Evolutionary conservation across 306 rosid genomes (phyloP), one percentile per base, ranked within the genome.

Genomic region (Prunus mongolica): DNA sequence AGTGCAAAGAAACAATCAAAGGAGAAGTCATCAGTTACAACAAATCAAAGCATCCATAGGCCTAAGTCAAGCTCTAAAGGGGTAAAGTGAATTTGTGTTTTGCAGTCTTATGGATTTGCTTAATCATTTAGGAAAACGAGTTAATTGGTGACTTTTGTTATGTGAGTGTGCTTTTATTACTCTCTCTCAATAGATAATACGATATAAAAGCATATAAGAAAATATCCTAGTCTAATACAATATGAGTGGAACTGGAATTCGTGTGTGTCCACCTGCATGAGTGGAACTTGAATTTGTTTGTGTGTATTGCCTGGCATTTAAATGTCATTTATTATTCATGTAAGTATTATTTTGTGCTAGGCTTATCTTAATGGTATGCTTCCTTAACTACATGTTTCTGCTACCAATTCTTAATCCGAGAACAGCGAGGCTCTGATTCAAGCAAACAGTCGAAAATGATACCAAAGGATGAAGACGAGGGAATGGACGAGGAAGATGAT

Each of bases 31-130:
- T 74, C 83, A 54, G 80, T 82, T 77, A 67, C 91, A 75, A 67
- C 91, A 75, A 87, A 86, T 76, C 80, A 69, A 76, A 87, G 77
- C 84, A 78, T 82, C 86, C 84, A 73, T 89, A 90, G 89, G 85
- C 80, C 90, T 65, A 90, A 90, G 82, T 80, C 86, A 1, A 77
- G 82, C 51, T 80, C 91, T n/a, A 87, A 84, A 79, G 93, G 81
- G 97, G 97, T 93, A 89, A 83, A 38, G 14, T 18, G 5, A 62
- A 45, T 32, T 38, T 71, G 4, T 3, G 62, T 51, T 7, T 25
- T 69, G 20, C n/a, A 50, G 24, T 34, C 25, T 34, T 58, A 11
- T 11, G 25, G 6, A 13, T 58, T 24, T 56, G 10, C 9, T 9
- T 10, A 3, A 56, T 22, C 27, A 56, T 9, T 22, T 56, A 56